Base-by-base conservation (phyloP, 805 yeast species). In the Kluyveromyces lactis region DNA sequence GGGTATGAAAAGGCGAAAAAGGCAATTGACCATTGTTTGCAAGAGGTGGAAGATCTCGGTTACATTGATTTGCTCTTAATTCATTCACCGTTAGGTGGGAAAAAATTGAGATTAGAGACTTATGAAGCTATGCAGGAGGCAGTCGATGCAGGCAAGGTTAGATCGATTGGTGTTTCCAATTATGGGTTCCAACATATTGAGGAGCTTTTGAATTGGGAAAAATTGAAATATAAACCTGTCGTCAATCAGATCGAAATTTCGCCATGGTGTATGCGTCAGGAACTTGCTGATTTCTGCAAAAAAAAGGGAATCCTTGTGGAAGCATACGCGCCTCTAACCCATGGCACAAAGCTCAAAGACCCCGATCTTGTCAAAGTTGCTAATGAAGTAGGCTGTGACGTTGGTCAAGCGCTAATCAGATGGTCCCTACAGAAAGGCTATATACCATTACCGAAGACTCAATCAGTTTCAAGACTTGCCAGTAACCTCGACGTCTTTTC, bases 181-280 rank as follows among this genome's bases (percentile, higher is more conserved):
- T 84, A 70, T 51, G 85, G 86, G 34, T 53, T 59, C 12, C 62
- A 58, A 4, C 86, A 79, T 53, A 56, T 84, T 18, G 71, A 77
- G 42, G 81, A 81, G 54, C 60, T 84, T 33, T 63, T 81, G 31
- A 49, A 55, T 2, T 77, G 84, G 81, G 69, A 70, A 3, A 75
- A 67, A 1, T 53, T 75, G 44, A 70, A 60, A 43, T 53, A 72
- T 45, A 68, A 69, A 44, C 89, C 95, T 0, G 85, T 79, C 0
- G 80, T 83, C 31, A 81, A 86, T 58, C 95, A 86, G 57, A 74
- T 86, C 52, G 95, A 85, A 59, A 70, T 85, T 38, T 84, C 86
- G 43, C 95, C 92, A 16, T 84, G 92, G 89, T 67, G 81, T 51
- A 84, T 81, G 63, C 68, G 82, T 50, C 62, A 68, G 39, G 77